These are phyloP conservation scores for Kokia cookei DNA, from an alignment of 441 rosid genomes.

Conservation along the genomic window DNA sequence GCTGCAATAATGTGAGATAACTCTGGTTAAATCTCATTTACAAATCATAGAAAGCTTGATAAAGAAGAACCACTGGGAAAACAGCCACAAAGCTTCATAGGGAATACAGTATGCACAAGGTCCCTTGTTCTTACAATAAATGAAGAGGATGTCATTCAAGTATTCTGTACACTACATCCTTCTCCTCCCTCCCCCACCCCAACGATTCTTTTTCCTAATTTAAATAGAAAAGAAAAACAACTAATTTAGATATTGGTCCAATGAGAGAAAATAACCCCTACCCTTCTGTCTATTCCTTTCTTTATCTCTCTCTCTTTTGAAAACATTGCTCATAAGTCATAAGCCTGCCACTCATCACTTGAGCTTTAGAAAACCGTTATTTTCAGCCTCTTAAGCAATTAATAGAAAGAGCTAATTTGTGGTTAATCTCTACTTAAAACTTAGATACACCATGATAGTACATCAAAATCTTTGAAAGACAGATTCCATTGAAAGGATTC, in stretches of 20 bases:
- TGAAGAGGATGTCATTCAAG: too few relatives aligned
- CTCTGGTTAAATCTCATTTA: neutral
- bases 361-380: neutral
- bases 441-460: neutral
- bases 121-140: too few relatives aligned
- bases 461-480: neutral
- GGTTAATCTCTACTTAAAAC: neutral
- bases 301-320: neutral
- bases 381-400: neutral
- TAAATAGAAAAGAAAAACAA: too few relatives aligned
- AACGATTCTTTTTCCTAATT: too few relatives aligned
- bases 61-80: neutral
- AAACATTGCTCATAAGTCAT: neutral
- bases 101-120: too few relatives aligned
- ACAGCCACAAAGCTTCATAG: neutral
- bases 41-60: neutral
- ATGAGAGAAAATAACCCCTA: neutral
- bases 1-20: neutral
- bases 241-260: neutral
- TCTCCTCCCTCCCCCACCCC: too few relatives aligned
- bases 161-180: too few relatives aligned
- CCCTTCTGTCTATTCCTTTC: neutral
- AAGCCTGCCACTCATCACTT: neutral
- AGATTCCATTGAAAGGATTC: neutral
- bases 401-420: neutral